Base-by-base conservation (phyloP, 192 early-diverging fungal species). In the Gorgonomyces haynaldii region DNA sequence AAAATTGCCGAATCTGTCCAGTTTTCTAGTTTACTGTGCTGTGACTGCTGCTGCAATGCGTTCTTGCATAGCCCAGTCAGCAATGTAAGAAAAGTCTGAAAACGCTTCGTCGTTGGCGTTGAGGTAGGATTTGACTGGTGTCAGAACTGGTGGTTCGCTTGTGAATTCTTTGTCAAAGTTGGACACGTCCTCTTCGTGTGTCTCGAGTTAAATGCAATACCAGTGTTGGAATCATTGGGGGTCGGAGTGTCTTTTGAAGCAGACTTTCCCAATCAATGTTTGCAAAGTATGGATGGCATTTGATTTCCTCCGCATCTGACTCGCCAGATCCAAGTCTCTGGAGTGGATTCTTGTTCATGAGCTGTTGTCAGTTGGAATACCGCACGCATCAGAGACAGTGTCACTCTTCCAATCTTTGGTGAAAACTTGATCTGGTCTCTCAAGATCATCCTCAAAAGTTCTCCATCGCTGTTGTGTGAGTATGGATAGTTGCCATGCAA, bases 101-200 rank as follows among this genome's bases (percentile, higher is more conserved):
- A 98, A 98, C 67, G 93, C 86, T 45, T 84, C 73, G 62, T 96
- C 93, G 47, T 94, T 82, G 9, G 58, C 50, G 15, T 69, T 74
- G 29, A 96, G 60, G 26, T 82, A 74, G 24, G 82, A 80, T 50
- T 85, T 78, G 24, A 90, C 82, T 0, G 91, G 95, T 3, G 95
- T 96, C 31, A 98, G 61, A 1, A 85, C 82, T 2, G 93, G 85
- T 30, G 73, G 65, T 69, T 96, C 89, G 25, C 77, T 70, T 7
- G 95, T 98, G 52, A 96, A 96, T 69, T 98, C 93, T 3, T 78
- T 68, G 52, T 96, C 91, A 79, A 98, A 98, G 82, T 98, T 98
- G 34, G 93, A 96, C 3, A 86, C 83, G 52, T 98, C 95, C 12
- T 77, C 76, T 37, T 79, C 70, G 32, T 66, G 48, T 8, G 53